Conservation (phyloP, 805 yeast genomes). For the Saturnispora gosingensis region DNA sequence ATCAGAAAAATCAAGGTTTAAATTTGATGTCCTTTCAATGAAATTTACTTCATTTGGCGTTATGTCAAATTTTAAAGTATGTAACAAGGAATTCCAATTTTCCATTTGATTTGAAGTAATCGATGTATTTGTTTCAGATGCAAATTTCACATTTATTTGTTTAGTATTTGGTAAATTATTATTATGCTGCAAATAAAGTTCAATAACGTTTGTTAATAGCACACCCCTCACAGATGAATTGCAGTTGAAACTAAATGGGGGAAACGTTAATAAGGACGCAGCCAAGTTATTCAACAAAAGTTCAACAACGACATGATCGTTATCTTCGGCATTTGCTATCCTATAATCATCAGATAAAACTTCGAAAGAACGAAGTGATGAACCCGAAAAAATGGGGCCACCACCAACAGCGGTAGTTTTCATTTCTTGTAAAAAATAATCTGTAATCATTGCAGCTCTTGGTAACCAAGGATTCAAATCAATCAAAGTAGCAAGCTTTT, state of each 20-base stretch:
- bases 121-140: background rate
- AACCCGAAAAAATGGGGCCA: background rate
- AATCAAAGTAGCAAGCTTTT: constrained; percentile 6
- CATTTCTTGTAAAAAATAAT: background rate
- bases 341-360: constrained; percentile 1
- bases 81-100: background rate
- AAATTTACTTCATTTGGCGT: background rate
- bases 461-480: constrained; percentile 6
- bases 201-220: constrained; percentile 3
- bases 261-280: constrained; percentile 4
- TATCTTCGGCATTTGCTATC: background rate
- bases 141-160: background rate
- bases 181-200: constrained; percentile 1
- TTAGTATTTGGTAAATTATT: background rate
- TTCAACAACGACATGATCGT: background rate
- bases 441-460: constrained; percentile 5
- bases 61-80: background rate
- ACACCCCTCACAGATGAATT: background rate
- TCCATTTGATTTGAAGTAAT: background rate
- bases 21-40: background rate
- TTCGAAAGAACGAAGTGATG: constrained; percentile 1
- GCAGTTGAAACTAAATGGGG: background rate
- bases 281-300: constrained; percentile 5
- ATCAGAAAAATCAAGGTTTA: constrained; percentile 10
- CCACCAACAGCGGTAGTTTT: background rate